phyloP scores from a whole-genome alignment of 805 yeast species.

The Candida palmyrensis region DNA sequence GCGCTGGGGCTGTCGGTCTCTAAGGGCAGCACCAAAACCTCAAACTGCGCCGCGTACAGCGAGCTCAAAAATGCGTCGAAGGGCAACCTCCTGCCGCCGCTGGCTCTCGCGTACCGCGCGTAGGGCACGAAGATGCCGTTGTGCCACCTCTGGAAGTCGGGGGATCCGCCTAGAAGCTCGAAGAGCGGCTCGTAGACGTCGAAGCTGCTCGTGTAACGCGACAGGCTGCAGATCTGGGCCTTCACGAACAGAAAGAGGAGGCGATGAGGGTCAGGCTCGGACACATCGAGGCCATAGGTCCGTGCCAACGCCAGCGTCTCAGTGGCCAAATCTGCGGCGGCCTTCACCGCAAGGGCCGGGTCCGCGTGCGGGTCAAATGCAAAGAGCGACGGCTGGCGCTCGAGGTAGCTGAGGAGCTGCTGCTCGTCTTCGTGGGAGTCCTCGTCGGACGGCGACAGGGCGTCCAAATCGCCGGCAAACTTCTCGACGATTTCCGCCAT shows the following conservation, averaged over 20 bases:
- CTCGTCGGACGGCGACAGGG: neutral
- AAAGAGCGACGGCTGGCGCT: neutral
- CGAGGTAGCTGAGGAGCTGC: neutral
- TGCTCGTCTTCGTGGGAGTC: neutral
- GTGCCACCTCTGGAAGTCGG: constrained; percentile 21
- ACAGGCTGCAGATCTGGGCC: constrained; percentile 14
- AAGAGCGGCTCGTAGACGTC: constrained; percentile 12
- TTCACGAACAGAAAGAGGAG: constrained; percentile 12
- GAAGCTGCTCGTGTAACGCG: constrained; percentile 15
- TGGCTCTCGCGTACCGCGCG: neutral
- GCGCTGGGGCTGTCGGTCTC: constrained; percentile 7
- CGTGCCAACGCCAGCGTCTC: too few species aligned
- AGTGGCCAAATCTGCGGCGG: neutral
- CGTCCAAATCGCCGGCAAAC: neutral
- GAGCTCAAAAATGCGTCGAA: constrained; percentile 22
- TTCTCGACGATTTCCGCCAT: neutral
- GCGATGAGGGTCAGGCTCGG: neutral
- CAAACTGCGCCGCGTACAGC: constrained; percentile 15
- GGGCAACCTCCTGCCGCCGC: neutral
- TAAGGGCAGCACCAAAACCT: constrained; percentile 20
- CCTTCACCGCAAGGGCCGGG: neutral
- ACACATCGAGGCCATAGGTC: too few species aligned
- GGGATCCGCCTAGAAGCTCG: constrained; percentile 7
- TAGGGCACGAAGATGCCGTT: constrained; percentile 14
- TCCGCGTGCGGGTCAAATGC: neutral